Base-by-base conservation (phyloP, 768 basidiomycete species). In the Kwoniella sp. region DNA sequence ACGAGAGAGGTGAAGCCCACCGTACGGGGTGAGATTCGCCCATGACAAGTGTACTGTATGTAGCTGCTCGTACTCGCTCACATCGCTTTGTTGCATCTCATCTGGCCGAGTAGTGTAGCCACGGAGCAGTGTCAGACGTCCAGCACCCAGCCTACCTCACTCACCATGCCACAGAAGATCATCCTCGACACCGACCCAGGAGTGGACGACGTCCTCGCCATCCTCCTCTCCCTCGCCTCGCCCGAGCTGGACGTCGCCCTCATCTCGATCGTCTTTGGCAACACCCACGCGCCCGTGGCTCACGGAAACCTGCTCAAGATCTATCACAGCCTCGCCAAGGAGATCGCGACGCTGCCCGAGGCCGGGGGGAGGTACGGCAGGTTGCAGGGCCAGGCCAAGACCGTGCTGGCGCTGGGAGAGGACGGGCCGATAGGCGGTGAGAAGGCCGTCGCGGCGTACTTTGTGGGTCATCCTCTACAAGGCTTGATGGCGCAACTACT, bases 161-260 rank as follows among this genome's bases (percentile, higher is more conserved):
- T 22, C 52, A 49, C 7, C 8, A 55, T 55, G 46, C 27, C 53
- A 39, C 45, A 45, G 20, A 69, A 68, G 36, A 53, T 73, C 46
- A 71, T 73, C 44, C 58, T 73, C 46, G 72, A 73, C 46, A 73
- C 72, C 14, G 72, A 73, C 29, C 72, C 72, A 36, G 72, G 72
- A 45, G 72, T 73, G 12, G 72, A 73, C 62, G 72, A 73, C 32
- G 72, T 73, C 48, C 63, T 73, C 25, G 72, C 72, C 26, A 70
- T 73, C 53, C 63, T 73, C 36, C 57, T 73, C 15, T 62, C 67
- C 11, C 58, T 73, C 6, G 59, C 70, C 11, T 71, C 70, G 3
- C 89, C 89, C 10, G 88, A 93, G 67, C 73, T 93, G 1, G 81
- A 89, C 44, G 84, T 93, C 12, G 71, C 87, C 28, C 85, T 85